These are phyloP conservation scores for Wickerhamiella allomyrinae DNA, from an alignment of 805 yeast species.

Conservation along the genomic window DNA sequence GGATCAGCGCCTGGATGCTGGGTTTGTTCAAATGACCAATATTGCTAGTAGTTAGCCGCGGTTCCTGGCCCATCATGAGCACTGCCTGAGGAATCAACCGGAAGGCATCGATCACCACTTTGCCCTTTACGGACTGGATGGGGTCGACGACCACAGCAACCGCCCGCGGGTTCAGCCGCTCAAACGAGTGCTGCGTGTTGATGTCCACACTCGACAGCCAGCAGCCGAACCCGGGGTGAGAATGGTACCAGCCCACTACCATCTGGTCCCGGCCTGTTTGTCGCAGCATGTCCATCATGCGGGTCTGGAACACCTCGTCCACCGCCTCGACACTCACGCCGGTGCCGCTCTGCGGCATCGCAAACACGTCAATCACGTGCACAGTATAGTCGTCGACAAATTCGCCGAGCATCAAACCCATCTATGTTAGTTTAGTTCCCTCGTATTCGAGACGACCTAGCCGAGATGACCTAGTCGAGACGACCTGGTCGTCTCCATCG, in stretches of 20 bases:
- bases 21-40: slow-evolving; percentile 93
- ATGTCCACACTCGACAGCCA: slow-evolving; percentile 98
- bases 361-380: slow-evolving; percentile 94
- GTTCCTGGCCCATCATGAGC: slow-evolving; percentile 91
- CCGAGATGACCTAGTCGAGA: slow-evolving; percentile 45
- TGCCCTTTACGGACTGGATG: slow-evolving; percentile 95
- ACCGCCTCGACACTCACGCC: slow-evolving; percentile 99
- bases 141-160: slow-evolving; percentile 99
- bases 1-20: slow-evolving; percentile 89
- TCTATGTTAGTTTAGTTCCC: too few species aligned
- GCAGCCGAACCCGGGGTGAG: slow-evolving; percentile 99
- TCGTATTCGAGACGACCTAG: slow-evolving; percentile 2
- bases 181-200: slow-evolving; percentile 94
- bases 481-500: background rate
- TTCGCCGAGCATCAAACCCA: slow-evolving; percentile 98
- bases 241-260: slow-evolving; percentile 99
- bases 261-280: slow-evolving; percentile 99
- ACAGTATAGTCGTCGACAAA: slow-evolving; percentile 95
- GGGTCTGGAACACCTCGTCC: slow-evolving; percentile 96
- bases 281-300: slow-evolving; percentile 98
- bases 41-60: slow-evolving; percentile 93
- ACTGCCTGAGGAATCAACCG: slow-evolving; percentile 78
- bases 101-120: slow-evolving; percentile 97
- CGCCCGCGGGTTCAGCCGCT: slow-evolving; percentile 86
- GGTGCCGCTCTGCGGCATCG: slow-evolving; percentile 94